These are phyloP conservation scores for Streptanthus diversifolius DNA, from an alignment of 345 rosid species.

Conservation along the genomic window DNA sequence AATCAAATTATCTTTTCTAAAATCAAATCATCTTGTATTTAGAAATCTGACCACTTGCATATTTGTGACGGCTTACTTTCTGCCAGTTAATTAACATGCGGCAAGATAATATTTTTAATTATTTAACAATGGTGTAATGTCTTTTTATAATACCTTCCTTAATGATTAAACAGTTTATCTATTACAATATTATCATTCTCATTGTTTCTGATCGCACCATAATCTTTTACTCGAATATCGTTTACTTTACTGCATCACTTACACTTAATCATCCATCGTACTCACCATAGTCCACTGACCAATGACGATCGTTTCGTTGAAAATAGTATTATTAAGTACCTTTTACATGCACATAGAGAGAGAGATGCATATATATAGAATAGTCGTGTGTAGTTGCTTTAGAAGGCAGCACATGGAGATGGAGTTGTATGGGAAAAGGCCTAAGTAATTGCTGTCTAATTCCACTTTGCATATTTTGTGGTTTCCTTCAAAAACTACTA, in stretches of 20 bases:
- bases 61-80: neutral
- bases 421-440: neutral
- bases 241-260: neutral
- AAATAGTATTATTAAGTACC: neutral
- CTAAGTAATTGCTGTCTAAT: neutral
- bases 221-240: neutral
- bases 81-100: neutral
- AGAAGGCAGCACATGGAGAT: conserved; percentile 36
- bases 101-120: neutral
- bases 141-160: neutral
- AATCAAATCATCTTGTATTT: neutral
- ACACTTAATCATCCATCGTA: neutral
- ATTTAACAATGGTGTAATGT: neutral
- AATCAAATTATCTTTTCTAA: too few relatives aligned
- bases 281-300: neutral
- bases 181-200: neutral
- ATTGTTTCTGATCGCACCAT: neutral
- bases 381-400: conserved; percentile 32
- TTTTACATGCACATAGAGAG: conserved; percentile 12
- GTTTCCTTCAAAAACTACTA: conserved; percentile 16
- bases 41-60: neutral
- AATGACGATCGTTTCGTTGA: conserved; percentile 2
- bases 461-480: conserved; percentile 19
- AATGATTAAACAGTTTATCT: neutral
- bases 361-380: conserved; percentile 9